These are phyloP conservation scores for Gossypium raimondii DNA, from an alignment of 345 rosid genomes.

Conservation along the genomic window DNA sequence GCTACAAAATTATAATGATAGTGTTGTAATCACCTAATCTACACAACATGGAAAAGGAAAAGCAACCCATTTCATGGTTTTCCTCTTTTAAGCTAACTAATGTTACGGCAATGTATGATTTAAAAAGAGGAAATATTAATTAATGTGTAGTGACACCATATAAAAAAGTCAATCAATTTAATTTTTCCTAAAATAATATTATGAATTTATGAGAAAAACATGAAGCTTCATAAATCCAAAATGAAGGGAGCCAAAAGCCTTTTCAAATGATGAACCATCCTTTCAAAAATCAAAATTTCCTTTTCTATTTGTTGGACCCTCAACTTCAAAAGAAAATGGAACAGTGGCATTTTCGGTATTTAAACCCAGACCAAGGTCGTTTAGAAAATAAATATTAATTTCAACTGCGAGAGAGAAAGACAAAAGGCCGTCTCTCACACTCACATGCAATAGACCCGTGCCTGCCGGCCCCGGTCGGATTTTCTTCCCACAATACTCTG, in stretches of 20 bases:
- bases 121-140: too few species aligned
- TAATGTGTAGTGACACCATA: too few species aligned
- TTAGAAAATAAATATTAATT: conserved; percentile 5
- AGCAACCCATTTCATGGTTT: too few species aligned
- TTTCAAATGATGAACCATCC: conserved; percentile 18
- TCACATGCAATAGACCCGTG: conserved; percentile 36
- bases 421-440: conserved; percentile 20
- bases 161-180: too few species aligned
- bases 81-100: too few species aligned
- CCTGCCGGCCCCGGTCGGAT: conserved; percentile 47
- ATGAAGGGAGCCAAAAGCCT: background rate
- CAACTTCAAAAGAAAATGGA: conserved; percentile 15
- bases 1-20: too few species aligned
- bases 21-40: too few species aligned
- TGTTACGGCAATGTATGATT: too few species aligned
- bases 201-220: too few species aligned
- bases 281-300: conserved; percentile 27
- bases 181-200: too few species aligned
- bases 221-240: too few species aligned
- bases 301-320: conserved; percentile 38
- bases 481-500: background rate
- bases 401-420: conserved; percentile 10
- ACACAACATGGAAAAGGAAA: too few species aligned
- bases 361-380: conserved; percentile 3
- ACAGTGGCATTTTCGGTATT: conserved; percentile 27